phyloP scores from a whole-genome alignment of 2,329 filamentous ascomycete species.

The Exophiala lecanii-corni region DNA sequence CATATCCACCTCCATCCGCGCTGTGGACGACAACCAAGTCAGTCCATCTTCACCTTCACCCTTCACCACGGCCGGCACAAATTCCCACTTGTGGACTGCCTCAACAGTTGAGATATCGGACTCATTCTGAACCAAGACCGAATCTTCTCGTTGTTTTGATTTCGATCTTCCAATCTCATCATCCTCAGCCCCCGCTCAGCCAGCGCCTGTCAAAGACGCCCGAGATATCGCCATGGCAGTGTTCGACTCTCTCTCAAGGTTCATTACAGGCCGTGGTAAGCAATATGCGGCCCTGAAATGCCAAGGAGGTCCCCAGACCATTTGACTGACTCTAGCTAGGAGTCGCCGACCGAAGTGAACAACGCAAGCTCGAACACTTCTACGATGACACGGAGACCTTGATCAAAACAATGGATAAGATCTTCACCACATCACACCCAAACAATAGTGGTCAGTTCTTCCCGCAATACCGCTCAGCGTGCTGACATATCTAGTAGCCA shows the following conservation, averaged over 20 bases:
- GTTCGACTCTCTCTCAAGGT: conserved; percentile 12
- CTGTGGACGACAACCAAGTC: conserved; percentile 27
- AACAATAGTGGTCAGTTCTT: too few relatives aligned
- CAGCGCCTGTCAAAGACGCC: too few relatives aligned
- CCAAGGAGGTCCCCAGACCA: neutral
- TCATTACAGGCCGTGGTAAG: conserved; percentile 19
- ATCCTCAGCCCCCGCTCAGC: too few relatives aligned
- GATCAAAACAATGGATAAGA: conserved; percentile 12
- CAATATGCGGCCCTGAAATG: too few relatives aligned
- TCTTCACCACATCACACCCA: neutral
- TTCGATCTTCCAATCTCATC: too few relatives aligned
- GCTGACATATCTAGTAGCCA: too few relatives aligned
- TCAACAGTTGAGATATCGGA: too few relatives aligned
- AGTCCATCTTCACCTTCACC: neutral
- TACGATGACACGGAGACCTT: conserved; percentile 13
- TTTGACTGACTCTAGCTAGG: conserved; percentile 5
- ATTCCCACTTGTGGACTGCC: too few relatives aligned
- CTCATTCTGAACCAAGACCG: too few relatives aligned
- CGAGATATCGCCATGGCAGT: too few relatives aligned
- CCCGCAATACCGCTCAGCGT: too few relatives aligned
- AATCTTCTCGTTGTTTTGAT: too few relatives aligned
- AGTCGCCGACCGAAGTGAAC: conserved; percentile 15
- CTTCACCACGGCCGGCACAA: conserved; percentile 1
- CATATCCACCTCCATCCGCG: conserved; percentile 24
- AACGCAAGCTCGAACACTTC: conserved; percentile 14